A percentile compares a stretch with the other conserved stretches of the same genome.
These are phyloP conservation scores for Stagonosporopsis chrysanthemi DNA, from an alignment of 2,329 filamentous ascomycete species.

Conservation along the genomic window DNA sequence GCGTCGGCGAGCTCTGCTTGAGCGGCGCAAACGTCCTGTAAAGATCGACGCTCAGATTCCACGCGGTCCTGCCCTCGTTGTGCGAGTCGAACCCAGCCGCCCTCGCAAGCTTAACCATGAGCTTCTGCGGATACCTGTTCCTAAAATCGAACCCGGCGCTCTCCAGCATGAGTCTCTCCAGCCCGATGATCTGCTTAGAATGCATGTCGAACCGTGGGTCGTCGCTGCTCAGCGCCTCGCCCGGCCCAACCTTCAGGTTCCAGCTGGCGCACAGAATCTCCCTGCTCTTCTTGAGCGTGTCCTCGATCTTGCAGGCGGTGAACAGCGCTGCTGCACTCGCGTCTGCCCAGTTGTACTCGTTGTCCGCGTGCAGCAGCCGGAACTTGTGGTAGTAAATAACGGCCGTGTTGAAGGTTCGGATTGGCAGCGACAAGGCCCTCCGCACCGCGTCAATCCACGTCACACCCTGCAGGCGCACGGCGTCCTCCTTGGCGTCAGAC, in stretches of 20 bases:
- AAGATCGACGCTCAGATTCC: constrained; percentile 84
- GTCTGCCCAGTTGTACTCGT: constrained; percentile 84
- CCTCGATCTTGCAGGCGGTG: constrained; percentile 95
- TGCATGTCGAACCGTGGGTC: constrained; percentile 83
- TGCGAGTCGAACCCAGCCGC: constrained; percentile 62
- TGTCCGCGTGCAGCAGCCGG: constrained; percentile 82
- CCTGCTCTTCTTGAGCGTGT: constrained; percentile 94
- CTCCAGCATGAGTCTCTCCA: constrained; percentile 93
- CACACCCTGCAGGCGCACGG: constrained; percentile 82
- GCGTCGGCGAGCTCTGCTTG: constrained; percentile 85
- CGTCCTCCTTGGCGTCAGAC: constrained; percentile 80
- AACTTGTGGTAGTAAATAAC: constrained; percentile 95
- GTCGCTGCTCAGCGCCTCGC: constrained; percentile 77
- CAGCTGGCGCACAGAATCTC: constrained; percentile 92
- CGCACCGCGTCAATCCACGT: constrained; percentile 88
- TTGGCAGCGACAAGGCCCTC: constrained; percentile 78
- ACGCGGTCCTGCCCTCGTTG: constrained; percentile 71
- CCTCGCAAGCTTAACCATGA: constrained; percentile 80
- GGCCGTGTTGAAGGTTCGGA: constrained; percentile 91
- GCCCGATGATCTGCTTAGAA: constrained; percentile 81
- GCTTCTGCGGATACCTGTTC: constrained; percentile 84
- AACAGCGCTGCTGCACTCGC: constrained; percentile 88
- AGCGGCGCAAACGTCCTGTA: constrained; percentile 93
- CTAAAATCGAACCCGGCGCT: constrained; percentile 93
- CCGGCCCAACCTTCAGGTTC: constrained; percentile 76